Conservation (phyloP, 23 red algal species). For the Agarophyton chilense region DNA sequence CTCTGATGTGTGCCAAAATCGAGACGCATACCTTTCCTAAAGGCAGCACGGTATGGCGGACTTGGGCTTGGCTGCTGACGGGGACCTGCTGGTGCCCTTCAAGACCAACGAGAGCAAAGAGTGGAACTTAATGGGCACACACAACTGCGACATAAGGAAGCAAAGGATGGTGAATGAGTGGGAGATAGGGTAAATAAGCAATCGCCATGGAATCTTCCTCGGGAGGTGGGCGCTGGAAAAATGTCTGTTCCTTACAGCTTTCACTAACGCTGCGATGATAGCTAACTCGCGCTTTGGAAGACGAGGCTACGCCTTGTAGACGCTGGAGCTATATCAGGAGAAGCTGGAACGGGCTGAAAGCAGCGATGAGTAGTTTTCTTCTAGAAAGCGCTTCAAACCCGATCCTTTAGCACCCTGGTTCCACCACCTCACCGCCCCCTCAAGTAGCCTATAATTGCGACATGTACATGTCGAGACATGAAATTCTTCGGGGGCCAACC, state of each 20-base stretch:
- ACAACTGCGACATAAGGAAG: background rate
- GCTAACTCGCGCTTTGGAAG: slow-evolving; percentile 24
- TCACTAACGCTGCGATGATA: background rate
- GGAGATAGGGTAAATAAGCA: too few relatives aligned
- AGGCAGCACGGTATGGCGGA: too few relatives aligned
- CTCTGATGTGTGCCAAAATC: too few relatives aligned
- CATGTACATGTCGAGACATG: too few relatives aligned
- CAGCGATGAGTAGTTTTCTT: background rate
- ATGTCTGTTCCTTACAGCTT: slow-evolving; percentile 20
- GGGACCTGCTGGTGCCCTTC: too few relatives aligned
- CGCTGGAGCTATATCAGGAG: background rate
- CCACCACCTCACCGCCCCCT: too few relatives aligned
- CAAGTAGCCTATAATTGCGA: too few relatives aligned
- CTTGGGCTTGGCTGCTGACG: too few relatives aligned
- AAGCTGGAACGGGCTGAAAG: background rate
- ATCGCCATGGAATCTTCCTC: slow-evolving; percentile 17
- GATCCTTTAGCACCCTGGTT: too few relatives aligned
- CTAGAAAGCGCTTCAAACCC: background rate
- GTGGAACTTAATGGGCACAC: background rate
- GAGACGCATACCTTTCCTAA: too few relatives aligned
- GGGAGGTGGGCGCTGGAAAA: slow-evolving; percentile 30
- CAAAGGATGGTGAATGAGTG: slow-evolving; percentile 46
- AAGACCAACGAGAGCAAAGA: too few relatives aligned
- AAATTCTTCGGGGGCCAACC: too few relatives aligned
- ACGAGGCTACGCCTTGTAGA: background rate